Conservation (phyloP, 169 alveolate genomes). For the Theileria equi region DNA sequence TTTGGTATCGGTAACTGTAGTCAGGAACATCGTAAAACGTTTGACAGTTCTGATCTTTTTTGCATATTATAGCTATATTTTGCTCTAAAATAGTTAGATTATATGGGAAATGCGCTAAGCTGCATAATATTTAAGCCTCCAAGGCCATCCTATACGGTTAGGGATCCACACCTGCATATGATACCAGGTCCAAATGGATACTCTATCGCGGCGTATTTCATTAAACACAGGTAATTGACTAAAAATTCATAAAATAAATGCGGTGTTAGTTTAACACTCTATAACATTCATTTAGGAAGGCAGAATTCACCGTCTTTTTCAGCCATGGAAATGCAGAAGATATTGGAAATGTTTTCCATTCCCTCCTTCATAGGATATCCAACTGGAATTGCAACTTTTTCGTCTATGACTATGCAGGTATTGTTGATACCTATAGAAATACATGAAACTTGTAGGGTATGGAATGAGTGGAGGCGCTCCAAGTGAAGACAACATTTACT, state of each 20-base stretch:
- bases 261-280: background rate
- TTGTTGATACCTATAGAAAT: background rate
- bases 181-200: constrained; percentile 68
- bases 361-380: constrained; percentile 56
- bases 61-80: too few species aligned
- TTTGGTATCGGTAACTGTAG: too few species aligned
- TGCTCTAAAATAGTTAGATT: too few species aligned
- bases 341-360: constrained; percentile 72
- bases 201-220: constrained; percentile 66
- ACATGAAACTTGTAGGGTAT: constrained; percentile 56
- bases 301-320: constrained; percentile 75
- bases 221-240: constrained; percentile 44
- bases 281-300: constrained; percentile 43
- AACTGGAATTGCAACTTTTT: constrained; percentile 72
- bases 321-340: constrained; percentile 90
- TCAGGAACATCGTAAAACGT: too few species aligned
- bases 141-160: constrained; percentile 56
- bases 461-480: constrained; percentile 81
- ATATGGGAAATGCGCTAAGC: constrained; percentile 74
- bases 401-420: constrained; percentile 80
- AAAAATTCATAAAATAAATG: background rate
- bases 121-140: constrained; percentile 71
- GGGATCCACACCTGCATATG: constrained; percentile 70
- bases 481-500: constrained; percentile 77
- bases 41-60: too few species aligned